Evolutionary conservation across 2,329 filamentous ascomycete species (phyloP).

Genomic region (Talaromyces sp.): DNA sequence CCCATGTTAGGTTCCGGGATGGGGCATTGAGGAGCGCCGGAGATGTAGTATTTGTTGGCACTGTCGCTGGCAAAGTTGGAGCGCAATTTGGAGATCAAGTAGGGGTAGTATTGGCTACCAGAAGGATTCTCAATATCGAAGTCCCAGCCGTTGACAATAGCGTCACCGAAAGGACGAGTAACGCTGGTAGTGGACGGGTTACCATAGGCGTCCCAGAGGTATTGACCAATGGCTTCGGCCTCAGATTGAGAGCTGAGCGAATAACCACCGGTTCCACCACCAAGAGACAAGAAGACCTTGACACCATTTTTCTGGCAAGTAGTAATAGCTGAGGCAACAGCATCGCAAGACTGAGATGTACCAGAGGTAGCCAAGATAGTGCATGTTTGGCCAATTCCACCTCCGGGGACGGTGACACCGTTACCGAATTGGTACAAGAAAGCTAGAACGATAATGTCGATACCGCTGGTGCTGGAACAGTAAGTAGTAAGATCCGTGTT

Average conservation of each 20-base stretch:
- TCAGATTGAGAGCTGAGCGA: constrained; percentile 36
- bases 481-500: constrained; percentile 28
- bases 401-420: constrained; percentile 15
- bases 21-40: constrained; percentile 53
- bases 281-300: constrained; percentile 49
- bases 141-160: constrained; percentile 55
- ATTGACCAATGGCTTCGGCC: constrained; percentile 41
- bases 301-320: constrained; percentile 46
- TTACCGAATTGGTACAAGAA: constrained; percentile 45
- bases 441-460: constrained; percentile 48
- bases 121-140: constrained; percentile 50
- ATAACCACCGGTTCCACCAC: constrained; percentile 44
- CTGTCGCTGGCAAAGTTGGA: constrained; percentile 38
- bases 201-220: constrained; percentile 49
- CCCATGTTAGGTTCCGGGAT: constrained; percentile 50
- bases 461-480: constrained; percentile 39
- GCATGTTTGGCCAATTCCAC: constrained; percentile 10
- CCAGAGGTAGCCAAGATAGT: constrained; percentile 2
- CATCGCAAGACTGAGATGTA: constrained; percentile 34
- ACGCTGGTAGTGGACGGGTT: constrained; percentile 33
- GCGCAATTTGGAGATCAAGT: constrained; percentile 50
- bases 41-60: constrained; percentile 49
- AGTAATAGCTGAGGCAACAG: constrained; percentile 42
- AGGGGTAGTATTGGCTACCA: constrained; percentile 32
- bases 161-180: constrained; percentile 52